These are phyloP conservation scores for Trypanosoma congolense DNA, from an alignment of 208 protist genomes.

Conservation along the genomic window DNA sequence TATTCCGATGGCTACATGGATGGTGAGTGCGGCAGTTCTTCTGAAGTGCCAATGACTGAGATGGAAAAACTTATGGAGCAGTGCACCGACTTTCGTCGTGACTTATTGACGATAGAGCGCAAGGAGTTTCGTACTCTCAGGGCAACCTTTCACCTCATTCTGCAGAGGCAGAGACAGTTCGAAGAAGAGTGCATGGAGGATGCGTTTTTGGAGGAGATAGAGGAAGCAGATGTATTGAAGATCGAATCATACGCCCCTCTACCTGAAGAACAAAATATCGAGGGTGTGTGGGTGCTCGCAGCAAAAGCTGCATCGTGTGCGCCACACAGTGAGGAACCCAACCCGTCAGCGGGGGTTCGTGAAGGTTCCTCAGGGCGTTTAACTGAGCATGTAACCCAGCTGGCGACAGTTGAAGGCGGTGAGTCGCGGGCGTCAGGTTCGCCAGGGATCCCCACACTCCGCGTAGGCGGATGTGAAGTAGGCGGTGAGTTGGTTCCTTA, in stretches of 20 bases:
- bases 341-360: too few relatives aligned
- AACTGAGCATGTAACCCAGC: too few relatives aligned
- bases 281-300: not conserved
- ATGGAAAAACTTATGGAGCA: conserved; percentile 18
- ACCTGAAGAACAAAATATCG: not conserved
- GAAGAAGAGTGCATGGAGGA: conserved; percentile 20
- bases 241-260: conserved; percentile 33
- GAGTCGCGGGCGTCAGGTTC: not conserved
- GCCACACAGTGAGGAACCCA: too few relatives aligned
- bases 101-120: conserved; percentile 36
- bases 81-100: conserved; percentile 30
- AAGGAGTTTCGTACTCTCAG: conserved; percentile 29
- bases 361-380: too few relatives aligned
- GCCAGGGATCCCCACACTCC: not conserved
- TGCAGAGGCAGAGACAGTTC: conserved; percentile 23
- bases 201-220: conserved; percentile 26
- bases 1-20: not conserved
- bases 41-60: not conserved
- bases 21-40: not conserved
- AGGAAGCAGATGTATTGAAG: conserved; percentile 25
- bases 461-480: not conserved
- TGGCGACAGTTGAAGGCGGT: not conserved
- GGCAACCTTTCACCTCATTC: conserved; percentile 23
- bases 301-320: not conserved
- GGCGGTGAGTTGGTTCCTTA: not conserved